Percentiles rank a stretch among this genome's conserved stretches.
Evolutionary conservation across 768 basidiomycete genomes (phyloP).

Genomic region (Hydnum rufescens): DNA sequence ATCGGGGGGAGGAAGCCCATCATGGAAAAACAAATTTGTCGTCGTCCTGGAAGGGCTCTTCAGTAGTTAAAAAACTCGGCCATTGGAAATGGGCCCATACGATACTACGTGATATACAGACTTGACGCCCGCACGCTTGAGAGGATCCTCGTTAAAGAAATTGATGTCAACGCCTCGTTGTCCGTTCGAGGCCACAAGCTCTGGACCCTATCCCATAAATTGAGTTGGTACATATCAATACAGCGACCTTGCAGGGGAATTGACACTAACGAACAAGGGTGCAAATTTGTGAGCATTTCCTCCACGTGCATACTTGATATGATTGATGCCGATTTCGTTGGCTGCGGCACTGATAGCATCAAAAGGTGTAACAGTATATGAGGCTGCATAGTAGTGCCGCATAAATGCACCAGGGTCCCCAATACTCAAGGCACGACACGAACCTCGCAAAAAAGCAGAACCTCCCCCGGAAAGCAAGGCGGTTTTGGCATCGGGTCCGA

Average conservation of each 20-base stretch:
- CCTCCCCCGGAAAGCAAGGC: conserved; percentile 56
- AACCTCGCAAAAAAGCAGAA: conserved; percentile 37
- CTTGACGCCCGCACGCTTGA: not conserved
- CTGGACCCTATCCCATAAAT: not conserved
- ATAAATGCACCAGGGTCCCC: not conserved
- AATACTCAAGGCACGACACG: not conserved
- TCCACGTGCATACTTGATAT: conserved; percentile 27
- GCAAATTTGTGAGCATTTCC: not conserved
- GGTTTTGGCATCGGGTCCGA: conserved; percentile 49
- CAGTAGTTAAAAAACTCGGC: not conserved
- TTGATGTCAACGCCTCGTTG: not conserved
- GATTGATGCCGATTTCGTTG: conserved; percentile 25
- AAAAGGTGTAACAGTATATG: conserved; percentile 43
- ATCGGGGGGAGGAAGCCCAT: not conserved
- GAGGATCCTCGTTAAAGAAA: not conserved
- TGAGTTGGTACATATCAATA: not conserved
- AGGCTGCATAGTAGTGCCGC: conserved; percentile 15
- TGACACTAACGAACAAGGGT: not conserved
- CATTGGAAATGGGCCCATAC: not conserved
- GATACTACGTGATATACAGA: not conserved
- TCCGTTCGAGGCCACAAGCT: not conserved
- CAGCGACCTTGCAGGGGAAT: not conserved
- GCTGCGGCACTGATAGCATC: conserved; percentile 35
- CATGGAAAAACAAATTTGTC: not conserved
- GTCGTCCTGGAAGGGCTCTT: not conserved